Evolutionary conservation across 805 yeast genomes (phyloP), one percentile per base, ranked within the genome.

Genomic region (Wickerhamiella bombiphila): DNA sequence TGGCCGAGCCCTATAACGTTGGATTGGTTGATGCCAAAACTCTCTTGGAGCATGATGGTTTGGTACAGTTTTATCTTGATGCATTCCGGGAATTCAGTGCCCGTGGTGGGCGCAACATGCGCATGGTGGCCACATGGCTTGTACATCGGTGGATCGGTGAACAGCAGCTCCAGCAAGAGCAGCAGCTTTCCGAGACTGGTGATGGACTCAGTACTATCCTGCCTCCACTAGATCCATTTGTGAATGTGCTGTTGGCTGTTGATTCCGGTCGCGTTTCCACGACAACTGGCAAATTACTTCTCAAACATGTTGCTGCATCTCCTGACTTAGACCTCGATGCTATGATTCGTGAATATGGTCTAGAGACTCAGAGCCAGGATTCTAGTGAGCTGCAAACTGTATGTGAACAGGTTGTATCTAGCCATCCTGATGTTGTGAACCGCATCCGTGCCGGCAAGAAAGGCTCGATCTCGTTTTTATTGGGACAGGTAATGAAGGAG

Each of bases 401-500:
- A 0, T 76, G 83, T 47, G 37, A 43, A 15, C 58, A 57, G 8
- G 65, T 76, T 2, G 54, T 77, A 0, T 47, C 45, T 0, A 57
- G 59, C 5, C 59, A 78, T 47, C 64, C 63, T 0, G 70, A 69
- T 14, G 69, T 77, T 14, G 80, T 80, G 2, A 57, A 62, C 15
- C 70, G 70, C 36, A 66, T 83, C 20, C 53, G 54, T 17, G 49
- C 59, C 0, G 86, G 85, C 2, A 74, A 75, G 38, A 72, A 70
- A 45, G 70, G 69, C 25, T 72, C 85, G 9, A 49, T 88, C n/a
- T 80, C 83, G 49, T 81, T 64, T 50, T 61, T 91, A 39, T 68
- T 91, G 3, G 97, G 96, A 1, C 72, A 71, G 52, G 93, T 83
- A 15, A 82, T 91, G 94, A 72, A 74, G 49, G 61, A 66, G 39